These are phyloP conservation scores for Trametes cinnabarina DNA, from an alignment of 768 basidiomycete genomes.

Conservation along the genomic window DNA sequence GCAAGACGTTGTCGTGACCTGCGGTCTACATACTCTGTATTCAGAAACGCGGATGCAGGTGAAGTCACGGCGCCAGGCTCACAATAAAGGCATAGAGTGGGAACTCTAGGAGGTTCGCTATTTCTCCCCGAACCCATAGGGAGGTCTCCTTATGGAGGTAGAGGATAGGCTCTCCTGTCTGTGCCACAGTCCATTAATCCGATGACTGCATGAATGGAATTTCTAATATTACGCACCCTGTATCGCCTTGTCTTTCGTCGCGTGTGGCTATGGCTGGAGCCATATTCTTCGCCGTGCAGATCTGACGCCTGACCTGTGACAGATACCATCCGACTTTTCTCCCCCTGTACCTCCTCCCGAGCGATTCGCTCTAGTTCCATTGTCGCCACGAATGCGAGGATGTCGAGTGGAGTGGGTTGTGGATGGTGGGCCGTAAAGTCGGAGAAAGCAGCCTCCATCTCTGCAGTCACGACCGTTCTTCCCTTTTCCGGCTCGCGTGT, in stretches of 20 bases:
- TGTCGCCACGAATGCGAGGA: background rate
- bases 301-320: too few species aligned
- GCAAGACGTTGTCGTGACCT: background rate
- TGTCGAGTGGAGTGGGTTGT: background rate
- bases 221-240: too few species aligned
- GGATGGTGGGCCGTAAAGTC: background rate
- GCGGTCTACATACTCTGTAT: background rate
- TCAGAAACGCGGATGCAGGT: background rate
- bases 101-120: background rate
- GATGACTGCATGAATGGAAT: too few species aligned
- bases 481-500: too few species aligned
- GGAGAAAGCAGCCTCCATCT: background rate
- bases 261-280: too few species aligned
- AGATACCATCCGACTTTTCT: background rate
- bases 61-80: background rate
- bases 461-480: background rate
- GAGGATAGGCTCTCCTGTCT: background rate
- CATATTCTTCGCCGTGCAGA: too few species aligned
- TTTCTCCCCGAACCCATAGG: background rate
- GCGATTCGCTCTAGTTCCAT: background rate
- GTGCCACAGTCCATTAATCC: too few species aligned
- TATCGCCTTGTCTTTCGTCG: too few species aligned
- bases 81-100: background rate
- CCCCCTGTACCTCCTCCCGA: background rate
- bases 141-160: background rate